These are phyloP conservation scores for Rhipidocladum racemiflorum DNA, from an alignment of 176 grass and related monocot genomes.

Conservation along the genomic window DNA sequence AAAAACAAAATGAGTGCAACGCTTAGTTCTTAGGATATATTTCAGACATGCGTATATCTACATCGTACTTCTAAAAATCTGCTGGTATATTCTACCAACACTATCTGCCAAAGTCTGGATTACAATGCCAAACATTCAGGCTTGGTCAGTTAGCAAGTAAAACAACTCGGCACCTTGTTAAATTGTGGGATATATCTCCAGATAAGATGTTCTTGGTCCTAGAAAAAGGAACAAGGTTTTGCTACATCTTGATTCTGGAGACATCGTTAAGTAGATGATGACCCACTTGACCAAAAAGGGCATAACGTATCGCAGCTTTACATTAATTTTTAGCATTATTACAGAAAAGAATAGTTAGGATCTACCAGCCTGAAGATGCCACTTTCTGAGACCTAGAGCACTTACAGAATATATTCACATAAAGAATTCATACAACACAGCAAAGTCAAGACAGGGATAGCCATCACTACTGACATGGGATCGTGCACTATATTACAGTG, in stretches of 20 bases:
- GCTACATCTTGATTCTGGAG: constrained; percentile 27
- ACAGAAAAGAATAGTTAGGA: constrained; percentile 29
- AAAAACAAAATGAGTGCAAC: background rate
- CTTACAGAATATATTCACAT: constrained; percentile 31
- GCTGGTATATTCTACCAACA: background rate
- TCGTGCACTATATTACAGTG: constrained; percentile 1
- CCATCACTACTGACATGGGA: constrained; percentile 19
- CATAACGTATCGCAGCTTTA: constrained; percentile 24
- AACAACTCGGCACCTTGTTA: constrained; percentile 8
- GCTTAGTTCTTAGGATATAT: background rate
- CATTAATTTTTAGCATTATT: constrained; percentile 15
- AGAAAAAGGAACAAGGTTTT: constrained; percentile 20
- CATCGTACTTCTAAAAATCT: constrained; percentile 7
- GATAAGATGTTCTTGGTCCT: background rate
- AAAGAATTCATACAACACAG: constrained; percentile 33
- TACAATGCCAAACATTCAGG: background rate
- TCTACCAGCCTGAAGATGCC: constrained; percentile 23
- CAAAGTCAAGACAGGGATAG: constrained; percentile 34
- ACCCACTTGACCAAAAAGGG: constrained; percentile 32
- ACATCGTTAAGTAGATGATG: constrained; percentile 21
- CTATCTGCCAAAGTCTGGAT: background rate
- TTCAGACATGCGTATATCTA: constrained; percentile 5
- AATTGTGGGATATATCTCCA: background rate
- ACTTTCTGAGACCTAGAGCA: constrained; percentile 34
- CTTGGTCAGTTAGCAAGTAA: background rate